phyloP scores from a whole-genome alignment of 169 alveolate genomes.

The Blepharisma undulans region DNA sequence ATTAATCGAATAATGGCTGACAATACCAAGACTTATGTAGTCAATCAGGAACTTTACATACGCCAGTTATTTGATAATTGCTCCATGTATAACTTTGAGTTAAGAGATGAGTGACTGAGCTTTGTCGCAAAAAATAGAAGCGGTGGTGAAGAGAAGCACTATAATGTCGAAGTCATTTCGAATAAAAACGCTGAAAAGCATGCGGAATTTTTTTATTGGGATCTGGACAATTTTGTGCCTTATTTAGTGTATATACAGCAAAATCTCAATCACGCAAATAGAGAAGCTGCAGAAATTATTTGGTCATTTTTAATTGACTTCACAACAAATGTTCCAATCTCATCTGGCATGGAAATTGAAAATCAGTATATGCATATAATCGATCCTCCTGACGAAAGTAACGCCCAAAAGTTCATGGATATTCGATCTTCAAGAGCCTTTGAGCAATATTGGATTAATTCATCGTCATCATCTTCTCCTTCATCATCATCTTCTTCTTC shows the following conservation, averaged over 20 bases:
- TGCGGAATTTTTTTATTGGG: not conserved
- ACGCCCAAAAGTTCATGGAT: not conserved
- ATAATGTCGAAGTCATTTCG: not conserved
- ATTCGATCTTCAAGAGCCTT: not conserved
- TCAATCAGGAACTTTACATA: not conserved
- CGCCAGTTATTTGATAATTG: not conserved
- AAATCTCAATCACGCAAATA: not conserved
- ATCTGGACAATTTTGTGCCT: not conserved
- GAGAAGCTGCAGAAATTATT: not conserved
- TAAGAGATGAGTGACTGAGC: not conserved
- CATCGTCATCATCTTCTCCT: not conserved
- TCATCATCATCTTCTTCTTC: no score
- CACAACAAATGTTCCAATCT: not conserved
- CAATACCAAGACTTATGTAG: not conserved
- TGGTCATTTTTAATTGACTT: not conserved
- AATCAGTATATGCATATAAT: not conserved
- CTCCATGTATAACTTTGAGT: not conserved
- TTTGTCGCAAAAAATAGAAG: not conserved
- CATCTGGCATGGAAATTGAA: not conserved
- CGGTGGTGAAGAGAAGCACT: not conserved
- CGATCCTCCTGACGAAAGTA: not conserved
- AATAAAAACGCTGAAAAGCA: not conserved
- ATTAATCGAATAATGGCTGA: not conserved
- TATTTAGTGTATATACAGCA: not conserved
- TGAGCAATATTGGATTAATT: not conserved